Conservation (phyloP, 2,329 filamentous ascomycete species). For the Phoma sp. region DNA sequence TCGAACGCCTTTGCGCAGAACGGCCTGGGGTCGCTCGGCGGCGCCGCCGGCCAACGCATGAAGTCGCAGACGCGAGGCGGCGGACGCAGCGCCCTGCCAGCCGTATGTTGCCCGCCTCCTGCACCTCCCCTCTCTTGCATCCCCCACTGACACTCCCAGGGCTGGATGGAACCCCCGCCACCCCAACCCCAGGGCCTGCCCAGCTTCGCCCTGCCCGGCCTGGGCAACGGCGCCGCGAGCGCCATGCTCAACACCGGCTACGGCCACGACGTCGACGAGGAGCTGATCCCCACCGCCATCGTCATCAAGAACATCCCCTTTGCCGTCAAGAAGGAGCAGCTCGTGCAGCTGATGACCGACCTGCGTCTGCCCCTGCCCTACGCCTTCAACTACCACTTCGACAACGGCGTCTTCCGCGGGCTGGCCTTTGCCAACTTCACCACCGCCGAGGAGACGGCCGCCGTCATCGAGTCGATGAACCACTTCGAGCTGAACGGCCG, state of each 20-base stretch:
- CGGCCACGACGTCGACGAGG: conserved; percentile 70
- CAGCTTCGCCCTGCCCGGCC: conserved; percentile 50
- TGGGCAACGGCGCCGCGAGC: conserved; percentile 46
- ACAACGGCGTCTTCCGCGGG: conserved; percentile 95
- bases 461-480: conserved; percentile 93
- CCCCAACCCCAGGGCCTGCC: conserved; percentile 51
- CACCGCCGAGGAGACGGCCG: conserved; percentile 88
- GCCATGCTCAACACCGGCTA: conserved; percentile 53
- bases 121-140: too few relatives aligned
- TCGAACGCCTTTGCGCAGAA: conserved; percentile 74
- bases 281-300: conserved; percentile 96
- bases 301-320: conserved; percentile 99
- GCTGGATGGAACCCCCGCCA: conserved; percentile 63
- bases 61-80: conserved; percentile 64
- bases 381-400: conserved; percentile 99
- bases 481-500: conserved; percentile 94
- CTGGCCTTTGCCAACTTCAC: conserved; percentile 98
- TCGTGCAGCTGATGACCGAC: conserved; percentile 92
- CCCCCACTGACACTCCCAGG: conserved; percentile 53
- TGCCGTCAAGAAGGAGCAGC: conserved; percentile 94
- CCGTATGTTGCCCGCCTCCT: conserved; percentile 72
- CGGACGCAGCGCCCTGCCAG: conserved; percentile 68
- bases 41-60: conserved; percentile 60
- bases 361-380: conserved; percentile 94
- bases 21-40: conserved; percentile 67